Base-by-base conservation (phyloP, 371 early-diverging fungal species). In the Mucor saturninus region DNA sequence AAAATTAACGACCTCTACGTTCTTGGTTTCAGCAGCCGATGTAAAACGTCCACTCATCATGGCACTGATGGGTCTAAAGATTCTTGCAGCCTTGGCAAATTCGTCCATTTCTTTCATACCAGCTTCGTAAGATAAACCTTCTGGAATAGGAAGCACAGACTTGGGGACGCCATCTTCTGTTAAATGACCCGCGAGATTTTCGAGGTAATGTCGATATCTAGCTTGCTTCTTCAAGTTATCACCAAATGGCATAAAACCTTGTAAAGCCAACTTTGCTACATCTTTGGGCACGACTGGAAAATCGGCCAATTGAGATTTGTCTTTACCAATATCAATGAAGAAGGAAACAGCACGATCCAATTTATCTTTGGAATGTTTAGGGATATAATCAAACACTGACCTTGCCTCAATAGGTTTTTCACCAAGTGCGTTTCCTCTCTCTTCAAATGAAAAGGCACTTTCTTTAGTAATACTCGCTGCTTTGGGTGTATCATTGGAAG, bases 231-330 rank as follows among this genome's bases (percentile, higher is more conserved):
- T 77, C 9, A 76, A 68, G 59, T 89, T 86, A 38, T 86, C 88
- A 5, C 84, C 86, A 80, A 94, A 95, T 4, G 96, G 96, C 74
- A 93, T 92, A 68, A 90, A 95, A 3, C 95, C 96, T 63, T 83
- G 77, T 35, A 95, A 63, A 0, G 96, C 96, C 3, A 86, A 83
- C 53, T 79, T 50, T 0, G 95, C 95, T 3, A 82, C 77, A 5
- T 80, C 77, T 64, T 86, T 86, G 5, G 88, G 78, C n/a, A 92
- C 79, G 29, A 64, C 69, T 0, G 89, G 85, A 14, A 78, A 81
- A n/a, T 77, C 71, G n/a, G 72, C 26, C 10, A 77, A 45, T 59
- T 77, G 68, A 26, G 72, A 68, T 59, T 61, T 70, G 61, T 70
- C 72, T 21, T 54, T 71, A 6, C 63, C 58, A 1, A 64, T 63